A percentile compares a stretch with the other conserved stretches of the same genome.
Conservation (phyloP, 345 rosid genomes). For the Corchorus capsularis region DNA sequence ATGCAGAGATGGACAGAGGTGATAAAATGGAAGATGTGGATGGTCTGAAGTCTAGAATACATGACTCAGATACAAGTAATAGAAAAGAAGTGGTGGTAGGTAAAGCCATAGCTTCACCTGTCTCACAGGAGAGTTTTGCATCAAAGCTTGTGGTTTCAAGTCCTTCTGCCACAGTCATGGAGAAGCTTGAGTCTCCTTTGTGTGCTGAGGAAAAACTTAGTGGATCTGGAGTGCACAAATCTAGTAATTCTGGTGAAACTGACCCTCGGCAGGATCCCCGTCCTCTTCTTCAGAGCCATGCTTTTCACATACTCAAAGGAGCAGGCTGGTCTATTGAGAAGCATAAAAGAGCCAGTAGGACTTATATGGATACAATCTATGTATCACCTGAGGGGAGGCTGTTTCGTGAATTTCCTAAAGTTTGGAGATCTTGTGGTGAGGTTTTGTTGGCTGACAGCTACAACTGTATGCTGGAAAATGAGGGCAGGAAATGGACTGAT, state of each 20-base stretch:
- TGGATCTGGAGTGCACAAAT: conserved; percentile 24
- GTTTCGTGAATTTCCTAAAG: conserved; percentile 77
- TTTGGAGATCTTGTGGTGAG: conserved; percentile 72
- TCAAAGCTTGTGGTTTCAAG: conserved; percentile 41
- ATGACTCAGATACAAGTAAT: conserved; percentile 24
- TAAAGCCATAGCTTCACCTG: conserved; percentile 64
- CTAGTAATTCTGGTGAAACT: conserved; percentile 33
- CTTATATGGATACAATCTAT: conserved; percentile 52
- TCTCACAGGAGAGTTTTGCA: conserved; percentile 76
- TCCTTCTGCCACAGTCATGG: conserved; percentile 39
- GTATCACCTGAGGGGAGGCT: conserved; percentile 64
- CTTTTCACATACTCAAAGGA: conserved; percentile 45
- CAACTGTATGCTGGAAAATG: conserved; percentile 42
- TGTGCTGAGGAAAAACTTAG: conserved; percentile 31
- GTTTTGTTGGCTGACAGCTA: conserved; percentile 41
- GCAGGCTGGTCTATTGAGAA: conserved; percentile 73
- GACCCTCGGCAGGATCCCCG: conserved; percentile 71
- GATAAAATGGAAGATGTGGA: conserved; percentile 31
- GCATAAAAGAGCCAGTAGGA: conserved; percentile 58
- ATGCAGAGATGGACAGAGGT: conserved; percentile 30
- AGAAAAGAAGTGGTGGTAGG: conserved; percentile 41
- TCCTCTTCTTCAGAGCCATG: conserved; percentile 62
- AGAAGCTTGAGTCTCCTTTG: conserved; percentile 36
- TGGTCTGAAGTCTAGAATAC: conserved; percentile 33
- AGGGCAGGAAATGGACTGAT: conserved; percentile 66